A percentile compares a stretch with the other conserved stretches of the same genome.
These are phyloP conservation scores for Sphagnum contortum DNA, from an alignment of 225 moss, liverwort and hornwort genomes.

Conservation along the genomic window DNA sequence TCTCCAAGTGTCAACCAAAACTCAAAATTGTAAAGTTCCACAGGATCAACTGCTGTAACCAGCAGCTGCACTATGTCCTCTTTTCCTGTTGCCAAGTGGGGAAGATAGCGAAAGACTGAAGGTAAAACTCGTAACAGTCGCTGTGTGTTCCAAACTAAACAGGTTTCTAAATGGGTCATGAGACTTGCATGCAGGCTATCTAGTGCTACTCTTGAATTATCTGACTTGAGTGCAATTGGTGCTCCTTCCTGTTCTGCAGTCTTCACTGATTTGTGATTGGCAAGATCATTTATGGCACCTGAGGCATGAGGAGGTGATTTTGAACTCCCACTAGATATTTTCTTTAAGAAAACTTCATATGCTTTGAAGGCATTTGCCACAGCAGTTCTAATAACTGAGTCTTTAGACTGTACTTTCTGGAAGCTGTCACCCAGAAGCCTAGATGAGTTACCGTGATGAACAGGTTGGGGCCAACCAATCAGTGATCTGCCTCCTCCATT, in stretches of 20 bases:
- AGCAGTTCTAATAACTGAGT: conserved; percentile 20
- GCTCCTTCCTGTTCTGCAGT: conserved; percentile 19
- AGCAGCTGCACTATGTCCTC: conserved; percentile 52
- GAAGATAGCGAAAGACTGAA: conserved; percentile 77
- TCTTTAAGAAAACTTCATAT: conserved; percentile 69
- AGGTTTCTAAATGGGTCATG: conserved; percentile 66
- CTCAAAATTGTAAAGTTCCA: conserved; percentile 67
- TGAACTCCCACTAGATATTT: conserved; percentile 18
- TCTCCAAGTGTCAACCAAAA: conserved; percentile 77
- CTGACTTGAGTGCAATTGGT: conserved; percentile 14
- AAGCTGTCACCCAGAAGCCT: conserved; percentile 4
- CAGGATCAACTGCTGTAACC: conserved; percentile 70
- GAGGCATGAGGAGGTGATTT: conserved; percentile 6
- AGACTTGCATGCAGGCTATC: conserved; percentile 33
- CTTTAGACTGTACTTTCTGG: conserved; percentile 20
- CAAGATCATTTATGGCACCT: conserved; percentile 19
- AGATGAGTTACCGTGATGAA: neutral
- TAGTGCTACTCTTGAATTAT: conserved; percentile 15
- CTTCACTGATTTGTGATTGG: conserved; percentile 18
- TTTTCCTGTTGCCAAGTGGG: conserved; percentile 65
- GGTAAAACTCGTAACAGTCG: conserved; percentile 67
- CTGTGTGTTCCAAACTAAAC: conserved; percentile 76
- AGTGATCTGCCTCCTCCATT: conserved; percentile 45
- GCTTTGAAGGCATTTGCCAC: conserved; percentile 62
- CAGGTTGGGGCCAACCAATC: conserved; percentile 11